Base-by-base conservation (phyloP, 495 filamentous ascomycete species). In the Trichoderma orchidacearum region DNA sequence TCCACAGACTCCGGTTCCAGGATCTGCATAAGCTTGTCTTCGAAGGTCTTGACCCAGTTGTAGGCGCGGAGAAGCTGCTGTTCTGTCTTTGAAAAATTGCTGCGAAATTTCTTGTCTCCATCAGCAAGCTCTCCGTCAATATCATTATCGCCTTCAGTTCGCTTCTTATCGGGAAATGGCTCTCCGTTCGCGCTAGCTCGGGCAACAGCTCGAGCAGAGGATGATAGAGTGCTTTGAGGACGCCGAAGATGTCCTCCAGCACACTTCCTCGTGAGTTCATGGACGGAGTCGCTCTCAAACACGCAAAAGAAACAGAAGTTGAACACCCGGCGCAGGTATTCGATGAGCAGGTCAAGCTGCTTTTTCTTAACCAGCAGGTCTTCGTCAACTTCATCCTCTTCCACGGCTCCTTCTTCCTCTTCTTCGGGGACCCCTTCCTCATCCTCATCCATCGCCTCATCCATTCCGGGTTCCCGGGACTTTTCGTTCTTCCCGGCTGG, bases 291-390 rank as follows among this genome's bases (percentile, higher is more conserved):
- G 68, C 89, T 90, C 68, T 96, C 94, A 64, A 96, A 96, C 27
- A 98, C 93, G 70, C 93, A 98, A 75, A 96, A 98, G 75, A 98
- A 96, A 75, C 93, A 98, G 72, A 97, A 96, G 67, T 92, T 95
- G 80, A 91, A 93, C 54, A 96, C 92, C 13, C 93, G 84, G 32
- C 93, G 89, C 53, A 98, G 79, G 67, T 98, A 98, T 68, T 98
- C 93, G 32, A 99, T 92, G 68, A 93, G 78, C 53, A 99, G 72
- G 68, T 99, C 93, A 34, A 99, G 79, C 62, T 89, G 90, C 80
- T 99, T 99, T 73, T 96, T 96, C 75, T 92, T 89, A 21, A 83
- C 80, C 31, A 95, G 65, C n/a, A 95, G 74, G 13, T 95, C 90
- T 61, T 91, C 87, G 63, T 93, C 89, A 62, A 95, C 90, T 28